Evolutionary conservation across 2,329 filamentous ascomycete species (phyloP), one percentile per base, ranked within the genome.

Genomic region (Claviceps sorghi): DNA sequence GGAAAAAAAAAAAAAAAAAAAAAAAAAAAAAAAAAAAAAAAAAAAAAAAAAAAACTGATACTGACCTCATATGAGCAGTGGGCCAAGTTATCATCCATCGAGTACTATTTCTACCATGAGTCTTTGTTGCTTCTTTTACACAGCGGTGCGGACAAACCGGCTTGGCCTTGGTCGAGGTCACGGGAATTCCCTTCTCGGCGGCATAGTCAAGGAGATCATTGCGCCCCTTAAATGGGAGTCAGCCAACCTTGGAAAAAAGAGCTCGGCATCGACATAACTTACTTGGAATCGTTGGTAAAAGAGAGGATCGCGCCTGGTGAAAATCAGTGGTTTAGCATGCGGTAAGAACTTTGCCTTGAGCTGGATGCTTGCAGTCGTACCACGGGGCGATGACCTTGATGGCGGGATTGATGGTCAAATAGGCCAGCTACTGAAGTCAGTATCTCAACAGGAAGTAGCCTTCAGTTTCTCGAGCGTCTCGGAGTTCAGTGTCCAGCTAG

Each of bases 41-140:
- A 15, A 26, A 22, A 9, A 43, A 6, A 2, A 26, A 22, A 43
- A 22, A 13, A 43, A 13, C 19, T 22, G 32, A n/a, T n/a, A 29
- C 22, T 29, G 7, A 49, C 47, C 36, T 52, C 50, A 29, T 52
- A 48, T 29, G 50, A 52, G 50, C 43, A 47, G 38, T 48, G 49
- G 13, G 46, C 40, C 44, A 53, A 30, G 44, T 53, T 51, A 15
- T 30, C 49, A 44, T 53, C 52, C 52, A 53, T 53, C 8, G 49
- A 53, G 8, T 34, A 48, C 48, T 49, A 19, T 41, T 26, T 41
- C 22, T 13, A 41, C n/a, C 22, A 41, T 49, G 2, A 49, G 36
- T 38, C 10, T 15, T 38, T 26, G n/a, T 19, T 29, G 15, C 34
- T 21, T 13, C 9, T 22, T 40, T 21, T 11, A 4, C 17, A 30